These are phyloP conservation scores for Escallonia herrerae DNA, from an alignment of 129 eudicot genomes.

Conservation along the genomic window DNA sequence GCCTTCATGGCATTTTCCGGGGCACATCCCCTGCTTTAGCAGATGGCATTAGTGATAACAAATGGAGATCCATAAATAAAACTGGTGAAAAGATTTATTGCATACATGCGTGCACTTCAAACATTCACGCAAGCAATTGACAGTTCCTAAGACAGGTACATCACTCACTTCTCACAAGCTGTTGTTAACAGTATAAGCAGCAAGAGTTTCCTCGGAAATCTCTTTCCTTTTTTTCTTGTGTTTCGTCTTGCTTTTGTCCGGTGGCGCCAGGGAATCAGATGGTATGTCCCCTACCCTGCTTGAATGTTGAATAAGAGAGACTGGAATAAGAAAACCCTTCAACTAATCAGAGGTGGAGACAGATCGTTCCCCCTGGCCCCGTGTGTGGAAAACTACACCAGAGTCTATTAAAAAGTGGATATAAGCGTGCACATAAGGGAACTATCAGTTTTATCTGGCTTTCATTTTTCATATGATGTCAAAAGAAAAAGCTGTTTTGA, in stretches of 20 bases:
- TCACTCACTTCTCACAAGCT: slow-evolving; percentile 24
- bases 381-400: no score
- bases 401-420: no score
- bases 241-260: slow-evolving; percentile 7
- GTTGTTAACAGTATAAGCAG: neutral
- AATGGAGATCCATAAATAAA: neutral
- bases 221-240: slow-evolving; percentile 29
- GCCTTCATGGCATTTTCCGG: slow-evolving; percentile 18
- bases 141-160: neutral
- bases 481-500: no score
- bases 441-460: no score
- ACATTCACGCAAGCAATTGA: no score
- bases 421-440: no score
- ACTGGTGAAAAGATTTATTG: neutral
- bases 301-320: neutral
- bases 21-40: slow-evolving; percentile 8
- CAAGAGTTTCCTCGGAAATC: slow-evolving; percentile 13
- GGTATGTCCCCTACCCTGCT: neutral
- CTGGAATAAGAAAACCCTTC: neutral
- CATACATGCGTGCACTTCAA: neutral
- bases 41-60: neutral
- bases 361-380: no score
- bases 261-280: neutral
- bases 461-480: no score
- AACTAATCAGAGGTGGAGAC: neutral